Evolutionary conservation across 371 early-diverging fungal genomes (phyloP), one percentile per base, ranked within the genome.

Genomic region (Apophysomyces trapeziformis): DNA sequence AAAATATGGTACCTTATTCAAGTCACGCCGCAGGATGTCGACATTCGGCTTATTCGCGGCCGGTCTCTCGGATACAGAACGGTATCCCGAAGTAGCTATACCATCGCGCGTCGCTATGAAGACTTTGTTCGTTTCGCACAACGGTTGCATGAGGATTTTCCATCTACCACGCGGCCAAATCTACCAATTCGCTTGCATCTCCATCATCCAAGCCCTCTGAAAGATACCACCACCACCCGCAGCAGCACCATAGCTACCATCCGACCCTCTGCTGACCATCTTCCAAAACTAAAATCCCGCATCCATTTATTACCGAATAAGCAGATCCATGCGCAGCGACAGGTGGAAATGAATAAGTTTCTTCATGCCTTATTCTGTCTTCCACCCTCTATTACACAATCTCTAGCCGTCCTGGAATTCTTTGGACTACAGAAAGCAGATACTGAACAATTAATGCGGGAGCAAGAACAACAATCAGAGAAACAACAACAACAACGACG

Each of bases 321-420:
- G 47, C 64, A 66, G 46, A 47, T 58, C 12, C 57, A 65, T 44
- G 61, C 37, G 5, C 65, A 73, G 21, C 71, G 69, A n/a, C 67
- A 65, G 9, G 62, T 60, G 18, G 75, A 75, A 16, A 63, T 75
- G 47, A 67, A 75, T 36, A 62, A 56, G 46, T 75, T 75, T 45
- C 43, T 75, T 35, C 64, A 67, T 7, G 43, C 65, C 43, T 50
- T 75, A 4, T 71, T 75, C 44, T 58, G 45, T 7, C 63, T 75
- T 12, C 71, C 71, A 7, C 58, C 64, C 2, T 54, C 67, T 7
- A 67, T 71, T 26, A 57, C 67, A 8, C 69, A 71, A 57, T 69
- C 75, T 6, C 38, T 71, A 54, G 60, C 68, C 38, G 72, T 75
- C n/a, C 50, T 71, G 50, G 75, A 71, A 63, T 75, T 75, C 58